phyloP scores from a whole-genome alignment of 768 basidiomycete genomes.

The Rhodotorula kratochvilovae region DNA sequence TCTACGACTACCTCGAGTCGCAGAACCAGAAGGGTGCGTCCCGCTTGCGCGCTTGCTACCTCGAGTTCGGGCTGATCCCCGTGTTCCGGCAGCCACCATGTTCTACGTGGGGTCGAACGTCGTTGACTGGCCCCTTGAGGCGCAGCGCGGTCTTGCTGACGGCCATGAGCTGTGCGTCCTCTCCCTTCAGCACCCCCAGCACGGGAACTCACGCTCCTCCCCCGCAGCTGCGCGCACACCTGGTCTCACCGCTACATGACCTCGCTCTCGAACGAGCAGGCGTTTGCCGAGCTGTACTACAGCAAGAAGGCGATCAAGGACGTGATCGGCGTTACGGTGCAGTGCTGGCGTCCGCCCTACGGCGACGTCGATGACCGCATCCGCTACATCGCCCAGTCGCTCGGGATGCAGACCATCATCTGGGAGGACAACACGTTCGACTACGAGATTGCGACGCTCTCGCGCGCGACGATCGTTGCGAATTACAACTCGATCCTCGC shows the following conservation, averaged over 20 bases:
- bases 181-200: constrained; percentile 12
- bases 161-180: constrained; percentile 47
- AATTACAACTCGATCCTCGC: constrained; percentile 45
- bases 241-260: constrained; percentile 50
- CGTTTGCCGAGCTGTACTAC: constrained; percentile 87
- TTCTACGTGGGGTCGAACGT: constrained; percentile 52
- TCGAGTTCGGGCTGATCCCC: background rate
- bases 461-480: constrained; percentile 34
- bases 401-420: constrained; percentile 39
- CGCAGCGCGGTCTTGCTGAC: constrained; percentile 46
- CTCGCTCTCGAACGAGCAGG: constrained; percentile 62
- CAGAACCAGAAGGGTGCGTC: constrained; percentile 46
- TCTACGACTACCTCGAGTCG: constrained; percentile 48
- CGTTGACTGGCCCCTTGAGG: constrained; percentile 51
- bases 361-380: constrained; percentile 44
- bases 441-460: constrained; percentile 15
- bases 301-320: constrained; percentile 68
- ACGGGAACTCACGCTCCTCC: background rate
- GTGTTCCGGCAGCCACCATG: constrained; percentile 2
- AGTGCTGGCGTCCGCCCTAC: constrained; percentile 40
- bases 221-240: constrained; percentile 33
- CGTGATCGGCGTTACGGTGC: constrained; percentile 32
- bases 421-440: constrained; percentile 29
- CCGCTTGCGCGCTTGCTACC: constrained; percentile 39
- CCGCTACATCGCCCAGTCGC: constrained; percentile 40